These are phyloP conservation scores for Ceratobasidium theobromae DNA, from an alignment of 1,284 basidiomycete genomes.

Conservation along the genomic window DNA sequence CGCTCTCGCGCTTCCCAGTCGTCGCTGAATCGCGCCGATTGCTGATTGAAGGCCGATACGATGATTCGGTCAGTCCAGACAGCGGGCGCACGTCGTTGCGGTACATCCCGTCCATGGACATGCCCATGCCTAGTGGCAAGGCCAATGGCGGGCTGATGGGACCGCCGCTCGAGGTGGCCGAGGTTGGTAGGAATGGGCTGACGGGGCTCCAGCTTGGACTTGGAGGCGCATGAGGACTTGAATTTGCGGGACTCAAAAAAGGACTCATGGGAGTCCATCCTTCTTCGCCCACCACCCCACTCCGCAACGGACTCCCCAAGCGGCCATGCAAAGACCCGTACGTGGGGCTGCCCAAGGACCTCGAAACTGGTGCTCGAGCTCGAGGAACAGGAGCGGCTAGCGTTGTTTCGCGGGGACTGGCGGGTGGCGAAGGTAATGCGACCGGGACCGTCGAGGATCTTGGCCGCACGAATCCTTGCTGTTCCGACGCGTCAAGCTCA, in stretches of 20 bases:
- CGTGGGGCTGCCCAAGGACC: conserved; percentile 1
- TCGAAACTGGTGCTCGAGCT: background rate
- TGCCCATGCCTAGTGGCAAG: conserved; percentile 1
- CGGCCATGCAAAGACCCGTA: conserved; percentile 15
- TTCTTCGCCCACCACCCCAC: background rate
- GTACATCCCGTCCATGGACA: background rate
- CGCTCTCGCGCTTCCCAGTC: conserved; percentile 6
- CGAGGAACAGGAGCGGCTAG: background rate
- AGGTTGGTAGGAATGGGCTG: background rate
- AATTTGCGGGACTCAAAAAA: background rate
- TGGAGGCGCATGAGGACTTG: background rate
- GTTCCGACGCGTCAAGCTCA: background rate
- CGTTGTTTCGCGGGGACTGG: background rate
- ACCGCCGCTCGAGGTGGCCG: background rate
- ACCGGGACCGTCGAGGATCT: background rate
- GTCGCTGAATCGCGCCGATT: conserved; percentile 3
- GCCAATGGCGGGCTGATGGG: background rate
- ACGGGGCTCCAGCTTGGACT: conserved; percentile 13
- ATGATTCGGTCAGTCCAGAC: conserved; percentile 21
- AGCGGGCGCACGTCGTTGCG: conserved; percentile 17
- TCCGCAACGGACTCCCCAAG: conserved; percentile 14
- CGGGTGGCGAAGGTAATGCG: conserved; percentile 10
- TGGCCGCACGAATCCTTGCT: background rate
- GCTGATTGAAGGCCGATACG: conserved; percentile 16
- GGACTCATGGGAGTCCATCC: background rate